Evolutionary conservation across 2,329 filamentous ascomycete species (phyloP).

Genomic region (Neonectria faginata): DNA sequence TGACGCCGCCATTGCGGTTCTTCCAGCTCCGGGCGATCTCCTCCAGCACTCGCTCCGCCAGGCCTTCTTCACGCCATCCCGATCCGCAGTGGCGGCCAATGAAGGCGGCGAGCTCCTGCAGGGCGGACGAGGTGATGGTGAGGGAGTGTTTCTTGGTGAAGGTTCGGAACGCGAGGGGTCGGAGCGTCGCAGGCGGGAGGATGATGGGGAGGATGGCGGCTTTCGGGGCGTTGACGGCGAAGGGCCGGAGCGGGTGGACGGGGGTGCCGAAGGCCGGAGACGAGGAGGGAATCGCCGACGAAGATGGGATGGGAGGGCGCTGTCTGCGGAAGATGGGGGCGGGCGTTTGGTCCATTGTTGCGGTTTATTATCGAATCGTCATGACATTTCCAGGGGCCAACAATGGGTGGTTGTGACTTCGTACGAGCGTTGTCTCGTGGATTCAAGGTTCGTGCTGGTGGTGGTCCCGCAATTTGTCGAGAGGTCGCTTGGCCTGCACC

Average conservation of each 20-base stretch:
- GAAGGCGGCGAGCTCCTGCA: constrained; percentile 87
- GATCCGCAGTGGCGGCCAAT: constrained; percentile 94
- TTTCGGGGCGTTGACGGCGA: constrained; percentile 64
- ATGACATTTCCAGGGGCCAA: constrained; percentile 27
- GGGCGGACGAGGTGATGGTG: constrained; percentile 86
- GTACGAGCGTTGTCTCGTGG: constrained; percentile 9
- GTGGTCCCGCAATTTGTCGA: constrained; percentile 26
- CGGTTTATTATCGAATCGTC: constrained; percentile 27
- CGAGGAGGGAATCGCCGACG: constrained; percentile 82
- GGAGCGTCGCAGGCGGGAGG: constrained; percentile 85
- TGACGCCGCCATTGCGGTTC: constrained; percentile 85
- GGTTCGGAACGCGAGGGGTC: constrained; percentile 91
- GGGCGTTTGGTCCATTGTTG: constrained; percentile 54
- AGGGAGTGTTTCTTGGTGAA: constrained; percentile 98
- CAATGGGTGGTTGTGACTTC: not conserved
- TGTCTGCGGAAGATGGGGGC: constrained; percentile 53
- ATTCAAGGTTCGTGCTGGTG: constrained; percentile 16
- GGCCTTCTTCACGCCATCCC: constrained; percentile 94
- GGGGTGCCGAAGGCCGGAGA: constrained; percentile 93
- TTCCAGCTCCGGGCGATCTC: constrained; percentile 95
- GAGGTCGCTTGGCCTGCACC: constrained; percentile 26
- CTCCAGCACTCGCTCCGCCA: constrained; percentile 92
- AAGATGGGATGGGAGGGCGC: constrained; percentile 50
- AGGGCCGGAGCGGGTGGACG: constrained; percentile 79
- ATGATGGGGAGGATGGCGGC: constrained; percentile 86